Percentiles rank a stretch among this genome's conserved stretches.
Evolutionary conservation across 2,329 filamentous ascomycete genomes (phyloP).

Genomic region (Acrodontium crateriforme): DNA sequence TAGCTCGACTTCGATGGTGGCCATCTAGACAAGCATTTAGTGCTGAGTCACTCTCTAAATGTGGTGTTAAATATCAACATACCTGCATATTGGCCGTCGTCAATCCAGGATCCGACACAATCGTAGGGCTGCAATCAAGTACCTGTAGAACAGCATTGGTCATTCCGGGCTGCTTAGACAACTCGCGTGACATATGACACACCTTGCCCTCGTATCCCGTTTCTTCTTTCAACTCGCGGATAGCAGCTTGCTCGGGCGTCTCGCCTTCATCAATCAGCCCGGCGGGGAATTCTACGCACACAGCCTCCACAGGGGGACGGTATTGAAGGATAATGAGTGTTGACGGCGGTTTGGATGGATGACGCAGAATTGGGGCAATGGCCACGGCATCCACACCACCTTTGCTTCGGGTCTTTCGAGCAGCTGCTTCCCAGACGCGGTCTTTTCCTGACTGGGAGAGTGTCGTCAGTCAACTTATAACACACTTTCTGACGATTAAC

Average conservation of each 20-base stretch:
- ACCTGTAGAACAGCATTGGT: conserved; percentile 24
- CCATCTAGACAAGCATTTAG: conserved; percentile 25
- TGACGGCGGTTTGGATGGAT: conserved; percentile 31
- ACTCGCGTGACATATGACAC: conserved; percentile 37
- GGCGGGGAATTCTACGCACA: conserved; percentile 47
- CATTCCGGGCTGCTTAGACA: conserved; percentile 46
- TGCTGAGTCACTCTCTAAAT: conserved; percentile 1
- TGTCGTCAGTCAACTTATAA: not conserved
- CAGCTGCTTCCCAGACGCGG: conserved; percentile 37
- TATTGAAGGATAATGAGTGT: conserved; percentile 46
- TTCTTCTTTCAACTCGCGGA: conserved; percentile 48
- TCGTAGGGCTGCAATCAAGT: conserved; percentile 44
- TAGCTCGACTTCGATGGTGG: conserved; percentile 44
- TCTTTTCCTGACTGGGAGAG: conserved; percentile 26
- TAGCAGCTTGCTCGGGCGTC: conserved; percentile 39
- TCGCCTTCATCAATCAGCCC: conserved; percentile 46
- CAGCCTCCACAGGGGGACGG: conserved; percentile 43
- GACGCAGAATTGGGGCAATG: conserved; percentile 40
- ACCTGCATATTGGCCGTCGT: conserved; percentile 46
- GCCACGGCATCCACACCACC: conserved; percentile 47
- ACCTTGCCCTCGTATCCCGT: conserved; percentile 46
- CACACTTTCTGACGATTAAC: not conserved
- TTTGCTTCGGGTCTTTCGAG: conserved; percentile 38
- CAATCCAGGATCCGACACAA: conserved; percentile 52
- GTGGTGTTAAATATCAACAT: too few relatives aligned